A percentile compares a stretch with the other conserved stretches of the same genome.
These are phyloP conservation scores for Globisporangium heterothallicum DNA, from an alignment of 352 stramenopile genomes.

Conservation along the genomic window DNA sequence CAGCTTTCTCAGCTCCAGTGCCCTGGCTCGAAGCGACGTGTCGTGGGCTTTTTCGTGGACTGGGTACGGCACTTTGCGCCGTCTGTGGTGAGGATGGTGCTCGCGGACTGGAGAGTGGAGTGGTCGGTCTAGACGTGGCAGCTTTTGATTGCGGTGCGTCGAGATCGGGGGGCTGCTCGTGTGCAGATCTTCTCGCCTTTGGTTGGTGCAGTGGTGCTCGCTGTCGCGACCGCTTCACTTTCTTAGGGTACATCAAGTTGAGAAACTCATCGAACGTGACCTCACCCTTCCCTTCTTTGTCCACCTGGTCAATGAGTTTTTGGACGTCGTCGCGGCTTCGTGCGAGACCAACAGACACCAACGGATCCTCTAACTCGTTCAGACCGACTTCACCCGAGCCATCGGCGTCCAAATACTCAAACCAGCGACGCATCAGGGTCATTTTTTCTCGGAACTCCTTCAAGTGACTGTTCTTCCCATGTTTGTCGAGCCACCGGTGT, in stretches of 20 bases:
- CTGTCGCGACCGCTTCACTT: slow-evolving; percentile 27
- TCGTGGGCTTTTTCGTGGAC: slow-evolving; percentile 1
- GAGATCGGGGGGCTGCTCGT: background rate
- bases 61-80: background rate
- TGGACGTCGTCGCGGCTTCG: slow-evolving; percentile 68
- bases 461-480: slow-evolving; percentile 65
- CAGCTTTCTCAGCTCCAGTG: background rate
- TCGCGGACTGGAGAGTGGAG: background rate
- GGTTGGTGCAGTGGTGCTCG: slow-evolving; percentile 38
- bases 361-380: slow-evolving; percentile 81
- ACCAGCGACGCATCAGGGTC: slow-evolving; percentile 72
- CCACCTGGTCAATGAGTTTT: slow-evolving; percentile 64
- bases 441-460: slow-evolving; percentile 65
- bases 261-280: slow-evolving; percentile 78
- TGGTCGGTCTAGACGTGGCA: background rate
- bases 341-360: slow-evolving; percentile 83
- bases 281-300: slow-evolving; percentile 52
- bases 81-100: background rate
- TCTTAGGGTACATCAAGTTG: slow-evolving; percentile 57
- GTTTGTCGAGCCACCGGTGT: slow-evolving; percentile 71
- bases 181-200: slow-evolving; percentile 20
- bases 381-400: slow-evolving; percentile 75
- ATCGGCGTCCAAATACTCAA: slow-evolving; percentile 84
- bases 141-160: slow-evolving; percentile 1
- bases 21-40: slow-evolving; percentile 1